Conservation (phyloP, 2,329 filamentous ascomycete species). For the Domatiomyces catenatus region DNA sequence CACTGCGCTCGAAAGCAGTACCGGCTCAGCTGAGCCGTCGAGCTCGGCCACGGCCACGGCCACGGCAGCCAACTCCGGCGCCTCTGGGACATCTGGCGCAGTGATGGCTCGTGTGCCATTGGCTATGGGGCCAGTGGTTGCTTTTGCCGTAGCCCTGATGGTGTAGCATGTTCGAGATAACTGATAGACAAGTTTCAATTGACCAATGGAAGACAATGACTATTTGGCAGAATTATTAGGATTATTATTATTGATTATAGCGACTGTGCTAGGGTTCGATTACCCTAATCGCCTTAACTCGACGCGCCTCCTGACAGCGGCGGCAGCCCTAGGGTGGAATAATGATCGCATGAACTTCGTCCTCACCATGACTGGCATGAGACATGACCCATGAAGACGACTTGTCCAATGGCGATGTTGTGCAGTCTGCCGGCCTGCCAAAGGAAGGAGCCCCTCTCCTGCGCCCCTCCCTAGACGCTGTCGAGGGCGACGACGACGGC, state of each 20-base stretch:
- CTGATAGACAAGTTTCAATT: neutral
- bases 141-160: neutral
- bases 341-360: neutral
- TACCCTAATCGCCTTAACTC: no score
- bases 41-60: neutral
- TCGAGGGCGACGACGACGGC: conserved; percentile 19
- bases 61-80: neutral
- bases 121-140: neutral
- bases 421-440: conserved; percentile 18
- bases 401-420: conserved; percentile 9
- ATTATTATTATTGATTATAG: no score
- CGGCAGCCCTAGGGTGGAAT: neutral
- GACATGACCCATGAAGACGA: conserved; percentile 16
- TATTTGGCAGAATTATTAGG: no score
- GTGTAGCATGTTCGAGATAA: neutral
- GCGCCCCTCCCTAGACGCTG: conserved; percentile 16
- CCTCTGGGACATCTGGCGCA: neutral
- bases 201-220: no score
- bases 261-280: no score
- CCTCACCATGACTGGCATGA: conserved; percentile 9
- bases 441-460: conserved; percentile 24
- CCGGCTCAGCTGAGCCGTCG: neutral
- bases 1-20: conserved; percentile 8
- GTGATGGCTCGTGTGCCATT: neutral
- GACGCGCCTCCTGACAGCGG: no score